Evolutionary conservation across 2,329 filamentous ascomycete genomes (phyloP).

Genomic region (Aplosporella prunicola): DNA sequence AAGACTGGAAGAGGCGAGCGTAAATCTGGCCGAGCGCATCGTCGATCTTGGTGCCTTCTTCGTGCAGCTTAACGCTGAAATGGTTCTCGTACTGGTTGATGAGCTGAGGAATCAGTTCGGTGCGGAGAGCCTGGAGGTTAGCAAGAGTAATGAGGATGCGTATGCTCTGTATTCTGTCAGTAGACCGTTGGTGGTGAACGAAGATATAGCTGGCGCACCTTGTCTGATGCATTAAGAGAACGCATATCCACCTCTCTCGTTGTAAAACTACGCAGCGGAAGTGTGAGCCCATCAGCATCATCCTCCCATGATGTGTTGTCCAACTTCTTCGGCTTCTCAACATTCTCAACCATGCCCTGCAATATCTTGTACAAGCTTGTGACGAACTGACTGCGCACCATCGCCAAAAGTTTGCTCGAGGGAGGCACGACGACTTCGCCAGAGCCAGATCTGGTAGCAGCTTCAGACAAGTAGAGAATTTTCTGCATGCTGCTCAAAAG

Average conservation of each 20-base stretch:
- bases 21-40: slow-evolving; percentile 90
- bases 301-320: slow-evolving; percentile 47
- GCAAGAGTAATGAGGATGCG: slow-evolving; percentile 90
- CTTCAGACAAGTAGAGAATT: slow-evolving; percentile 86
- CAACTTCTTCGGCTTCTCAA: slow-evolving; percentile 62
- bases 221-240: slow-evolving; percentile 26
- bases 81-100: slow-evolving; percentile 86
- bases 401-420: slow-evolving; percentile 75
- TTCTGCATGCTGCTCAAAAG: slow-evolving; percentile 84
- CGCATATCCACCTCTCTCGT: slow-evolving; percentile 20
- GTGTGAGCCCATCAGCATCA: slow-evolving; percentile 41
- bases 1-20: slow-evolving; percentile 80
- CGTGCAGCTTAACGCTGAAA: slow-evolving; percentile 88
- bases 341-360: slow-evolving; percentile 94
- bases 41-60: slow-evolving; percentile 84
- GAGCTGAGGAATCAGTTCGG: slow-evolving; percentile 76
- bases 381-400: slow-evolving; percentile 86
- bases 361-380: slow-evolving; percentile 88
- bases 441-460: slow-evolving; percentile 62
- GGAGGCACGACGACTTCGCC: slow-evolving; percentile 80
- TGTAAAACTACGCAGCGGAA: slow-evolving; percentile 15
- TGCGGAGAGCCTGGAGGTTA: slow-evolving; percentile 76
- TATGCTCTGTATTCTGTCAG: slow-evolving; percentile 53
- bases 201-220: slow-evolving; percentile 18
- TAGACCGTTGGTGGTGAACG: neutral